Evolutionary conservation across 1,139 yeast genomes (phyloP).

Genomic region (Diutina sp.): DNA sequence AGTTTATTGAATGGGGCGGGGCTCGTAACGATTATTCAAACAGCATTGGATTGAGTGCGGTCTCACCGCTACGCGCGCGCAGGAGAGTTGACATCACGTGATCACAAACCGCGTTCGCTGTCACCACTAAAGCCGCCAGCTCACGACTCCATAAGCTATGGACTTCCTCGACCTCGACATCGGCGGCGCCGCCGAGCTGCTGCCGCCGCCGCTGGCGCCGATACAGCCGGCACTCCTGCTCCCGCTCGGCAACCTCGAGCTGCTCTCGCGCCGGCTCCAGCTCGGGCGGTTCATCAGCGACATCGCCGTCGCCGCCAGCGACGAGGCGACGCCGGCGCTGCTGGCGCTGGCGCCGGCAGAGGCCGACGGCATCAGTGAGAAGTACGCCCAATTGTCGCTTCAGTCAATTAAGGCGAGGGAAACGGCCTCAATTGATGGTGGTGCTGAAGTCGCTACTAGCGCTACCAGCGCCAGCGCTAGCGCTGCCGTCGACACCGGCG

Average conservation of each 20-base stretch:
- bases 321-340: background rate
- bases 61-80: too few relatives aligned
- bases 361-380: constrained; percentile 8
- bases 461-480: background rate
- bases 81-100: background rate
- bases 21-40: too few relatives aligned
- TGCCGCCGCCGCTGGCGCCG: background rate
- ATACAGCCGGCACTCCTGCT: background rate
- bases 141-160: background rate
- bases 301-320: background rate
- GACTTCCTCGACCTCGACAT: background rate
- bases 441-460: background rate
- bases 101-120: background rate
- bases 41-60: too few relatives aligned
- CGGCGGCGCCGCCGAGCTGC: background rate
- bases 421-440: constrained; percentile 4
- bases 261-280: background rate
- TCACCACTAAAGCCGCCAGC: too few relatives aligned
- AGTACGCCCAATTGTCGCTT: constrained; percentile 25
- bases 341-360: background rate
- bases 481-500: constrained; percentile 6
- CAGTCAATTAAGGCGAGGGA: constrained; percentile 3
- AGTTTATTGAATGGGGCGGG: too few relatives aligned
- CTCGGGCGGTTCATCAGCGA: background rate
- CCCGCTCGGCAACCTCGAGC: background rate